phyloP scores from a whole-genome alignment of 1,284 basidiomycete genomes.

The Neonothopanus nambi region DNA sequence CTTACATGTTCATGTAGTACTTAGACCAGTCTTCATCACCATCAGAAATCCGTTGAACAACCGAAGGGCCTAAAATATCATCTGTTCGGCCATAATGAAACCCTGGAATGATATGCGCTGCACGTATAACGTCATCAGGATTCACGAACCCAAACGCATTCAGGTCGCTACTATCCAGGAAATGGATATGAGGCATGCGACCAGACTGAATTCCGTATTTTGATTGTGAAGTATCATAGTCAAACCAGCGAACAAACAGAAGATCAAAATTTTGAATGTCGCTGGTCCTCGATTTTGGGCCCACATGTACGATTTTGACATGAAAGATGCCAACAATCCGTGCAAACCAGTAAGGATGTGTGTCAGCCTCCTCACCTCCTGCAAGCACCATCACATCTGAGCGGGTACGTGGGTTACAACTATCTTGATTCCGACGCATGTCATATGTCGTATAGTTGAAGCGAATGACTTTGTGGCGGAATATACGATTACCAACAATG shows the following conservation, averaged over 20 bases:
- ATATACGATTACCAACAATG: not conserved
- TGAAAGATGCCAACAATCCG: conserved; percentile 1
- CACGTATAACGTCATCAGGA: conserved; percentile 26
- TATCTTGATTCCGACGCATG: not conserved
- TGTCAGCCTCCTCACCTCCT: not conserved
- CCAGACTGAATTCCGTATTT: not conserved
- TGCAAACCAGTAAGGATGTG: no score
- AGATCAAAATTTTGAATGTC: not conserved
- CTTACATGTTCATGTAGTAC: conserved; percentile 28
- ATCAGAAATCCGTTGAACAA: conserved; percentile 12
- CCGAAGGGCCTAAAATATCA: conserved; percentile 18
- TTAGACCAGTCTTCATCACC: conserved; percentile 22
- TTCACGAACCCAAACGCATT: conserved; percentile 32
- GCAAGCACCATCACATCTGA: not conserved
- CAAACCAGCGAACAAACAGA: conserved; percentile 2
- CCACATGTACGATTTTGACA: not conserved
- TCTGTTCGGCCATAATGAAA: conserved; percentile 22
- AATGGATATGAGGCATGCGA: conserved; percentile 22
- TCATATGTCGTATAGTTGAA: conserved; percentile 5
- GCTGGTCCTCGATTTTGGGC: not conserved
- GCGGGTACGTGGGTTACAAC: not conserved
- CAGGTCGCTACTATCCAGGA: conserved; percentile 18
- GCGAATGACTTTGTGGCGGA: not conserved
- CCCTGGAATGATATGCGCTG: conserved; percentile 27
- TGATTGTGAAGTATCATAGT: not conserved